Evolutionary conservation across 192 early-diverging fungal genomes (phyloP).

Genomic region (Cetraspora pellucida): DNA sequence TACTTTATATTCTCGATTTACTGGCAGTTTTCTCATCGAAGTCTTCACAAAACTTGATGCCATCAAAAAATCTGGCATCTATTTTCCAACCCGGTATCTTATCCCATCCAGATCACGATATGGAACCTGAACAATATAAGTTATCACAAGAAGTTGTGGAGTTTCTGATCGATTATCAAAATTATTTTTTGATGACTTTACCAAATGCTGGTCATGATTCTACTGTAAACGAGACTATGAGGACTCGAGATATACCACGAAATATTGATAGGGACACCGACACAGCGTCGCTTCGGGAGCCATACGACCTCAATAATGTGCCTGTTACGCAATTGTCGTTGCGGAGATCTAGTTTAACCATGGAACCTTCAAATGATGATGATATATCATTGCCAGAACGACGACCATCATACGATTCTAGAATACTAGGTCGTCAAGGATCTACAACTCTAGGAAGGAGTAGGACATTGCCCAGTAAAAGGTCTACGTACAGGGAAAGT

Average conservation of each 20-base stretch:
- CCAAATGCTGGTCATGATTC: background rate
- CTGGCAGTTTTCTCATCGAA: conserved; percentile 58
- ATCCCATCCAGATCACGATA: conserved; percentile 70
- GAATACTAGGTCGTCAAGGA: background rate
- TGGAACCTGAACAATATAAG: conserved; percentile 73
- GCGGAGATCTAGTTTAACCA: background rate
- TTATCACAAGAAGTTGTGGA: conserved; percentile 74
- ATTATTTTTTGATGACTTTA: conserved; percentile 43
- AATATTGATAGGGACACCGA: background rate
- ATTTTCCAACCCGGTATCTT: conserved; percentile 77
- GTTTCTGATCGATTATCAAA: conserved; percentile 71
- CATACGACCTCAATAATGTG: background rate
- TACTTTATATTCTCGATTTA: conserved; percentile 72
- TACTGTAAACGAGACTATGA: background rate
- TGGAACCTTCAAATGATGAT: background rate
- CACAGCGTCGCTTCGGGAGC: background rate
- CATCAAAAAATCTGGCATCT: conserved; percentile 71
- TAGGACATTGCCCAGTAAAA: conserved; percentile 2
- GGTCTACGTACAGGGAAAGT: background rate
- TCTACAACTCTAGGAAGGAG: background rate
- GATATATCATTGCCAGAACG: background rate
- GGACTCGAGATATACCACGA: background rate
- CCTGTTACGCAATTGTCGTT: background rate
- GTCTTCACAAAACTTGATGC: conserved; percentile 66
- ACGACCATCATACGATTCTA: background rate